Conservation (phyloP, 768 basidiomycete genomes). For the Suillus brevipes region DNA sequence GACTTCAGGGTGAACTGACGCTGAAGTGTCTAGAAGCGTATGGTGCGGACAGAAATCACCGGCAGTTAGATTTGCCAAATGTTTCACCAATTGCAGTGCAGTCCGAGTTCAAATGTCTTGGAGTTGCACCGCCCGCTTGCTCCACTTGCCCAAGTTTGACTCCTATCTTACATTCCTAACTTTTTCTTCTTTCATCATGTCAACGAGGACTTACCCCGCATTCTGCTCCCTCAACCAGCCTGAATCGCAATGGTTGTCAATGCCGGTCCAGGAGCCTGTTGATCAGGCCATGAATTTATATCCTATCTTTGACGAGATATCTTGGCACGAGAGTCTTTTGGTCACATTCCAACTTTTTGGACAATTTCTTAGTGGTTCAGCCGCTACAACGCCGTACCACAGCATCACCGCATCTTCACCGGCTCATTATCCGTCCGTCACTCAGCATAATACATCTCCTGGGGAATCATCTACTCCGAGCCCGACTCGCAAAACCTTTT, state of each 20-base stretch:
- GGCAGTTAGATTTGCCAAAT: neutral
- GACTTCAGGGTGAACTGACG: too few species aligned
- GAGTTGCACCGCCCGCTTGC: neutral
- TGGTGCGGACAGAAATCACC: neutral
- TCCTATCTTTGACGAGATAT: neutral
- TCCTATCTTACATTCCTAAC: neutral
- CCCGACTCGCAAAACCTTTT: neutral
- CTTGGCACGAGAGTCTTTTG: neutral
- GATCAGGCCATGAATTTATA: neutral
- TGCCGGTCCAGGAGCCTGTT: neutral
- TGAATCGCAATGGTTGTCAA: neutral
- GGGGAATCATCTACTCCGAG: too few species aligned
- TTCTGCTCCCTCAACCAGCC: slow-evolving; percentile 5
- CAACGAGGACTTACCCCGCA: neutral
- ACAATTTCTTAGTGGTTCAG: neutral
- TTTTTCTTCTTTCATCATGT: neutral
- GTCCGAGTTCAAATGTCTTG: neutral
- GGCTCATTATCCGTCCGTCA: too few species aligned
- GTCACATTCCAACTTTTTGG: neutral
- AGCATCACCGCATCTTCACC: neutral
- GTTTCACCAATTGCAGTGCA: neutral
- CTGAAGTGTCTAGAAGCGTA: neutral
- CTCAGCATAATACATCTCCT: neutral
- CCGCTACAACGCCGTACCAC: neutral
- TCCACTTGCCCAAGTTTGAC: neutral